Evolutionary conservation across 345 rosid genomes (phyloP).

Genomic region (Salix koriyanagi): DNA sequence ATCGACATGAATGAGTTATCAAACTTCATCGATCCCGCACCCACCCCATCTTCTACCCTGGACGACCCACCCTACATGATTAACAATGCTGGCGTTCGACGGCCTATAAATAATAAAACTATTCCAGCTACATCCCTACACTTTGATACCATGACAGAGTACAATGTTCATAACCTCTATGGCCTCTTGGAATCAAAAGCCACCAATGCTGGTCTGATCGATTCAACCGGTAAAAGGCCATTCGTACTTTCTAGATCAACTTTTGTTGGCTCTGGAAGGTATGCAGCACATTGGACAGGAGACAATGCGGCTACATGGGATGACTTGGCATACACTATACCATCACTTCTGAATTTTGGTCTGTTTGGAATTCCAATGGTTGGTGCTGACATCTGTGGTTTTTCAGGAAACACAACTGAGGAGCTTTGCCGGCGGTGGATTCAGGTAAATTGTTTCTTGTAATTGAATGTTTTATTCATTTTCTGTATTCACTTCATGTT

Average conservation of each 20-base stretch:
- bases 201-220: slow-evolving; percentile 50
- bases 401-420: slow-evolving; percentile 48
- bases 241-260: slow-evolving; percentile 71
- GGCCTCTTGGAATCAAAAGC: slow-evolving; percentile 60
- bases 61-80: slow-evolving; percentile 74
- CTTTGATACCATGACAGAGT: slow-evolving; percentile 53
- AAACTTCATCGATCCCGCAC: slow-evolving; percentile 50
- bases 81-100: slow-evolving; percentile 39
- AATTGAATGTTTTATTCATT: neutral
- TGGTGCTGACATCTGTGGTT: slow-evolving; percentile 81
- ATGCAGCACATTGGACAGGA: slow-evolving; percentile 82
- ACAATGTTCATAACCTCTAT: slow-evolving; percentile 65
- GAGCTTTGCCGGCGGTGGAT: slow-evolving; percentile 75
- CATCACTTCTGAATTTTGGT: slow-evolving; percentile 59
- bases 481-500: neutral
- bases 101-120: slow-evolving; percentile 38
- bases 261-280: slow-evolving; percentile 67
- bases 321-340: slow-evolving; percentile 58
- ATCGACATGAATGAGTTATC: slow-evolving; percentile 76
- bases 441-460: slow-evolving; percentile 37
- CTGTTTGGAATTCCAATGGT: slow-evolving; percentile 82
- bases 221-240: slow-evolving; percentile 51
- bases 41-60: slow-evolving; percentile 35
- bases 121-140: slow-evolving; percentile 54
- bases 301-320: slow-evolving; percentile 68